Conservation (phyloP, 2,329 filamentous ascomycete genomes). For the Penicillium frequentans region DNA sequence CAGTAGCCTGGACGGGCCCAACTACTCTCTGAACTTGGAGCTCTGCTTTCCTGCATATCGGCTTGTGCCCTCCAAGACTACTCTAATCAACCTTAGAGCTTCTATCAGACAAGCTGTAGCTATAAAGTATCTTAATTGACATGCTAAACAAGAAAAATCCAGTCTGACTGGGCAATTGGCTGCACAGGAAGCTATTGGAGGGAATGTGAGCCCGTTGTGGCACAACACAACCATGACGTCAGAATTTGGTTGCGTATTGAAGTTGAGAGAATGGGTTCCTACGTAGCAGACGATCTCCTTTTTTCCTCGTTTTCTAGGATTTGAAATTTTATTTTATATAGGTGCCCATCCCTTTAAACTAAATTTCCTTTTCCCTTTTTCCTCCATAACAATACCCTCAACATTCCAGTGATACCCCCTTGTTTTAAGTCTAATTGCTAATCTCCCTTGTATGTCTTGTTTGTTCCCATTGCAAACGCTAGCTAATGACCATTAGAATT, state of each 20-base stretch:
- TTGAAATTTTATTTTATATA: not conserved
- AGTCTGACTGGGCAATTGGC: not conserved
- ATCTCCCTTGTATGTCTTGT: constrained; percentile 13
- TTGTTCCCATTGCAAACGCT: constrained; percentile 14
- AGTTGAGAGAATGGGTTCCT: not conserved
- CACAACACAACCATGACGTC: constrained; percentile 13
- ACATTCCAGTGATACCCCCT: constrained; percentile 28
- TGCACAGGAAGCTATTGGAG: not conserved
- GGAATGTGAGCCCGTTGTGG: constrained; percentile 6
- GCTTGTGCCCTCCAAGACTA: not conserved
- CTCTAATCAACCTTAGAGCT: too few relatives aligned
- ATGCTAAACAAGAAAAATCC: not conserved
- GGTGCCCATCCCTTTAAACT: not conserved
- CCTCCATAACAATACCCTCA: constrained; percentile 14
- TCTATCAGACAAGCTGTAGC: not conserved
- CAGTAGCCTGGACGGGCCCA: constrained; percentile 6
- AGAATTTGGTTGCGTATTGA: constrained; percentile 7
- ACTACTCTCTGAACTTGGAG: not conserved
- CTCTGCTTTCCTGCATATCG: not conserved
- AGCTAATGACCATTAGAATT: constrained; percentile 1
- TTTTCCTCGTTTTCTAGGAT: not conserved
- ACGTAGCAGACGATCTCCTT: not conserved
- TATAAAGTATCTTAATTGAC: not conserved
- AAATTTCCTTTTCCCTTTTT: not conserved
- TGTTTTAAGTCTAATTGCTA: constrained; percentile 18